Base-by-base conservation (phyloP, 495 filamentous ascomycete genomes). In the Penicillium cinerascens region DNA sequence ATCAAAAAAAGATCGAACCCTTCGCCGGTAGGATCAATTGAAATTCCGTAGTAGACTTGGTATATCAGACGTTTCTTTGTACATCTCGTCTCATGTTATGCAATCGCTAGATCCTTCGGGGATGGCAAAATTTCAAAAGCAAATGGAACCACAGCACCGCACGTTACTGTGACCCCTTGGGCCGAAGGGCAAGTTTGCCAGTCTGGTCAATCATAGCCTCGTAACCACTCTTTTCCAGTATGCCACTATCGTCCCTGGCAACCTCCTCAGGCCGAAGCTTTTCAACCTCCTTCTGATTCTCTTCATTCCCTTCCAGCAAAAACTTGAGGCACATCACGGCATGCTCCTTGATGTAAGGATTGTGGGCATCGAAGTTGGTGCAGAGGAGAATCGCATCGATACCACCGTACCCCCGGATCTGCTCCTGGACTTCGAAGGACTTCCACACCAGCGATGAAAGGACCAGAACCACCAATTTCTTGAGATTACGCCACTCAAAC, bases 401-500 rank as follows among this genome's bases (percentile, higher is more conserved):
- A 29, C 91, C 91, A 42, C 88, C 89, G 56, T 88, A 80, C 22
- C 81, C 76, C 20, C 92, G 78, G 44, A 97, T 88, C 65, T 97
- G 91, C 51, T 87, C 79, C 65, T 97, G 91, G 0, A 96, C 91
- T 9, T 78, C 77, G 4, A 84, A 81, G 55, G 77, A 82, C 82
- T 95, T 77, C 89, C 89, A 78, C 52, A 95, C 82, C 6, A 97
- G 80, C 3, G 87, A 89, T 3, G 86, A 88, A 9, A 96, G 81
- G 20, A 96, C 91, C 46, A 92, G 84, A 4, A 97, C 84, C 21
- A 93, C 87, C 42, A 95, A 85, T 55, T 90, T 91, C 73, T 97
- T 97, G 56, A 97, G 84, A 51, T 92, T 93, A 33, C 87, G 78
- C 91, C 91, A 97, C 49, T 93, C 87, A 64, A 95, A 97, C 57